Percentiles rank a stretch among this genome's conserved stretches.
Evolutionary conservation across 768 basidiomycete genomes (phyloP).

Genomic region (Myochromella boudieri): DNA sequence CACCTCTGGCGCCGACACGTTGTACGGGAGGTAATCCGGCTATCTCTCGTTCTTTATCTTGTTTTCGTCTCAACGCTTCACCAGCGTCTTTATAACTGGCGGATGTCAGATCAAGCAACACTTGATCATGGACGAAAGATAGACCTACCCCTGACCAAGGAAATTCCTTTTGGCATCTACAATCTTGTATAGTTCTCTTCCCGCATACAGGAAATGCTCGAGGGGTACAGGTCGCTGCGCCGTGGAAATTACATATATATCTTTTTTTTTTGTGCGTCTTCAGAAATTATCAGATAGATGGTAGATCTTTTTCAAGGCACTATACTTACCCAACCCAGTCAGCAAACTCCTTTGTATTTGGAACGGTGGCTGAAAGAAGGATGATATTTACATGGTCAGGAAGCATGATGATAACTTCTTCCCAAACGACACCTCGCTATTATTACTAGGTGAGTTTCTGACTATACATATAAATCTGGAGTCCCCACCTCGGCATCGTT

Average conservation of each 20-base stretch:
- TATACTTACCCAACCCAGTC: slow-evolving; percentile 94
- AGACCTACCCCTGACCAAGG: slow-evolving; percentile 62
- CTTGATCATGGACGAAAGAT: background rate
- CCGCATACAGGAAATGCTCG: slow-evolving; percentile 95
- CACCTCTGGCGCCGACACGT: slow-evolving; percentile 78
- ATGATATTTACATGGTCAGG: slow-evolving; percentile 99
- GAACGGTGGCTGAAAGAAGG: slow-evolving; percentile 93
- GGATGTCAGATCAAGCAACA: background rate
- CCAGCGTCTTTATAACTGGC: slow-evolving; percentile 85
- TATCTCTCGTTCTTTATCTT: slow-evolving; percentile 97
- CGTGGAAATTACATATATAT: slow-evolving; percentile 98
- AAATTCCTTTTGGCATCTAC: slow-evolving; percentile 82
- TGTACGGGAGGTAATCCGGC: slow-evolving; percentile 88
- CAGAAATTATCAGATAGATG: slow-evolving; percentile 6
- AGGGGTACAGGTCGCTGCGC: slow-evolving; percentile 94
- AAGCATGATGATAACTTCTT: slow-evolving; percentile 99
- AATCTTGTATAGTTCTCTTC: slow-evolving; percentile 91
- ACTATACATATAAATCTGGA: background rate
- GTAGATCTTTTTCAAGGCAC: background rate
- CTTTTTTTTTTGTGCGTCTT: slow-evolving; percentile 98
- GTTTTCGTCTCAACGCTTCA: slow-evolving; percentile 87
- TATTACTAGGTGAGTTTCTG: slow-evolving; percentile 9
- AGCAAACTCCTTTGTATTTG: slow-evolving; percentile 97
- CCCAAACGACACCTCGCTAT: slow-evolving; percentile 98
- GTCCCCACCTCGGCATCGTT: slow-evolving; percentile 90